Base-by-base conservation (phyloP, 2,329 filamentous ascomycete genomes). In the Penicillium occitanis region DNA sequence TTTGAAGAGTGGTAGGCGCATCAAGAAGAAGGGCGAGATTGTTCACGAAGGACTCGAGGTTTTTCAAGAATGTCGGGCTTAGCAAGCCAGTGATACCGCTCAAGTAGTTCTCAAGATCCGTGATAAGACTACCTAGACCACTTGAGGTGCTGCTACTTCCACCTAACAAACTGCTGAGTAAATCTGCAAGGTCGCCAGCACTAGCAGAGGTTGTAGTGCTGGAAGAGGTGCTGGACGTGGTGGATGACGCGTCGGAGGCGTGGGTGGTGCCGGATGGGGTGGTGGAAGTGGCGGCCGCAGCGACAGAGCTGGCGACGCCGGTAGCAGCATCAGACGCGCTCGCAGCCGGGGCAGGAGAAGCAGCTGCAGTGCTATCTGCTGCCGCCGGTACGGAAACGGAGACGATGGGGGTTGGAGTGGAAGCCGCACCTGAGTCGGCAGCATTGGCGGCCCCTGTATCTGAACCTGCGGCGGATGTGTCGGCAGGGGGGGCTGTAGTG, bases 1-100 rank as follows among this genome's bases (percentile, higher is more conserved):
- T 71, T 65, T 75, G 71, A 10, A 71, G 67, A 25, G 74, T 75
- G 7, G 73, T 75, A 66, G 72, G 70, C 53, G 75, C 74, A 60
- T 76, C 74, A 19, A 76, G 70, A 35, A 76, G 68, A 53, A 72
- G 74, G n/a, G 74, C 73, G 51, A 76, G 67, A 51, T 76, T 74
- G 65, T 76, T 70, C 22, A 76, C 73, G 68, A 76, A 76, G n/a
- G 73, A 75, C 50, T 76, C 73, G 10, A 75, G 68, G 64, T 76
- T 71, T 33, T 70, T 69, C 8, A 76, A 63, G 44, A 76, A 69
- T 2, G 71, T 74, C 4, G 74, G 73, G 7, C 71, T 71, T 8
- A 76, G 67, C 28, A 76, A 67, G 25, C 74, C 74, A 4, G 70
- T 66, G 25, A 63, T 59, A 73, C 55, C 65, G 28, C 55, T 62